Conservation (phyloP, 257 asterid genomes). For the Scutellaria barbata region DNA sequence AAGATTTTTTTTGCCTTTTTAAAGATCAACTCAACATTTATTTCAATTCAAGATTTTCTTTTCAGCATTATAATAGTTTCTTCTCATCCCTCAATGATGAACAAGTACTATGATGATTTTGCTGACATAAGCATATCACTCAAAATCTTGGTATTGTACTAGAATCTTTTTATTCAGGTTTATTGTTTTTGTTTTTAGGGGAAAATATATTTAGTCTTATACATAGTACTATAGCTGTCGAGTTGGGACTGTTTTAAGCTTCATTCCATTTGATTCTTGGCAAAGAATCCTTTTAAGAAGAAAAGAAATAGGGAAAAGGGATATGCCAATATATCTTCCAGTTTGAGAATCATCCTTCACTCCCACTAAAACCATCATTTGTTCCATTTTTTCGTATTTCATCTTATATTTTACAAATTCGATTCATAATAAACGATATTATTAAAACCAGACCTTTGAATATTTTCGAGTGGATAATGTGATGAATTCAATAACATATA, state of each 20-base stretch:
- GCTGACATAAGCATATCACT: conserved; percentile 30
- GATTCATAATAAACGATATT: too few relatives aligned
- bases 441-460: too few relatives aligned
- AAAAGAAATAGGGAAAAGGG: too few relatives aligned
- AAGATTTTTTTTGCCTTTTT: conserved; percentile 11
- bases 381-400: too few relatives aligned
- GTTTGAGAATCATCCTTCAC: not conserved
- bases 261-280: conserved; percentile 12
- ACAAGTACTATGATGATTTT: not conserved
- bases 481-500: too few relatives aligned
- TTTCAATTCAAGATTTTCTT: too few relatives aligned
- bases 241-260: conserved; percentile 10
- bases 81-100: too few relatives aligned
- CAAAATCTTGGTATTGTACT: conserved; percentile 21
- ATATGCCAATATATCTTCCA: too few relatives aligned
- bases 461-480: too few relatives aligned
- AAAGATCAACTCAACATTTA: conserved; percentile 15
- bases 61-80: too few relatives aligned
- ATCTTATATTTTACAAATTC: too few relatives aligned
- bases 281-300: not conserved
- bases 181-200: conserved; percentile 1
- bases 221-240: conserved; percentile 10
- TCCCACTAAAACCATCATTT: not conserved
- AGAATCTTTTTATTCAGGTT: conserved; percentile 21
- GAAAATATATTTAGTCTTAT: not conserved